Conservation (phyloP, 139 green algal genomes). For the Deuterostichococcus epilithicus region DNA sequence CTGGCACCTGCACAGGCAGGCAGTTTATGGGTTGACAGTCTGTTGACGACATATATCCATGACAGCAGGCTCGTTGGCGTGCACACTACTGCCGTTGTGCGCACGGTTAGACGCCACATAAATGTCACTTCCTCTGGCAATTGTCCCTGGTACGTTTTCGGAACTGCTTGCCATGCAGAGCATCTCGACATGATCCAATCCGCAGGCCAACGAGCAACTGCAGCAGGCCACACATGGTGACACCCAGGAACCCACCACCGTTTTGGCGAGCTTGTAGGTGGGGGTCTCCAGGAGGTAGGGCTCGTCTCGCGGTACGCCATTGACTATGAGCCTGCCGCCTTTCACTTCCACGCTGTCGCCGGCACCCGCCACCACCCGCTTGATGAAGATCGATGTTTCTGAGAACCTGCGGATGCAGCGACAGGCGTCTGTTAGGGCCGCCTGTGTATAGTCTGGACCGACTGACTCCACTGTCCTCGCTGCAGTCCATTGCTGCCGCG, state of each 20-base stretch:
- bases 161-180: no score
- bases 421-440: no score
- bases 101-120: constrained; percentile 26
- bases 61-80: no score
- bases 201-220: constrained; percentile 38
- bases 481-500: no score
- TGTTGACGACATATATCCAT: not conserved
- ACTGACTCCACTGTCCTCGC: no score
- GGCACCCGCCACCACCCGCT: constrained; percentile 87
- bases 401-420: constrained; percentile 54
- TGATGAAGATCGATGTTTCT: constrained; percentile 94
- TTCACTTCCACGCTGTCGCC: constrained; percentile 88
- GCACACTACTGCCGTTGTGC: no score
- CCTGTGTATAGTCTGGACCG: no score
- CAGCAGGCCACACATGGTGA: no score
- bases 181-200: no score
- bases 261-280: constrained; percentile 65
- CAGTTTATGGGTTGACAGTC: not conserved
- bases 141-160: no score
- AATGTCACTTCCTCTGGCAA: no score
- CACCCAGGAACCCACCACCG: no score
- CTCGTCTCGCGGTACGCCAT: constrained; percentile 71
- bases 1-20: constrained; percentile 43
- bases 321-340: constrained; percentile 79
- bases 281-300: constrained; percentile 82